Evolutionary conservation across 2,329 filamentous ascomycete species (phyloP).

Genomic region (Colletotrichum godetiae): DNA sequence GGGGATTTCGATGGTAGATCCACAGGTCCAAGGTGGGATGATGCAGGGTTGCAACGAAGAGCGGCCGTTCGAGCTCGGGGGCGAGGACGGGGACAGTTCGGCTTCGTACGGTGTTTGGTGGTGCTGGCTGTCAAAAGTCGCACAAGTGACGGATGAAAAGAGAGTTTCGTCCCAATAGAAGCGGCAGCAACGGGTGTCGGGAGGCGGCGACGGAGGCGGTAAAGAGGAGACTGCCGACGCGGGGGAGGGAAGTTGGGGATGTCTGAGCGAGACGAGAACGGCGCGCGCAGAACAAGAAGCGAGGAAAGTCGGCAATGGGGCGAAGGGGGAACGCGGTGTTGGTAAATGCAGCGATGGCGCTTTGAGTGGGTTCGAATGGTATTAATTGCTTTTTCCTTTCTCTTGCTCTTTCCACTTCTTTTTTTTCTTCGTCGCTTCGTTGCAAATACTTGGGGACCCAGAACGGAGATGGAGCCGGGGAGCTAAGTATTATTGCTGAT

Average conservation of each 20-base stretch:
- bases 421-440: conserved; percentile 13
- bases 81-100: conserved; percentile 4
- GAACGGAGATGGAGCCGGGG: conserved; percentile 28
- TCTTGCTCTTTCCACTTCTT: conserved; percentile 19
- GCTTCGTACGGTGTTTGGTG: conserved; percentile 28
- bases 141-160: conserved; percentile 6
- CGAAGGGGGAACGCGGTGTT: neutral
- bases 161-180: neutral
- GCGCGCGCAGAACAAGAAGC: neutral
- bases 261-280: neutral
- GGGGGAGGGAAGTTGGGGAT: neutral
- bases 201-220: neutral
- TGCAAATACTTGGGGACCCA: conserved; percentile 25
- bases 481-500: conserved; percentile 31
- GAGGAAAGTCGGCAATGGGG: conserved; percentile 5
- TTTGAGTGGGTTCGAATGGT: conserved; percentile 10
- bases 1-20: conserved; percentile 34
- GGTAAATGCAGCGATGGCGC: conserved; percentile 17
- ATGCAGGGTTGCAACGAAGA: conserved; percentile 35
- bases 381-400: conserved; percentile 19
- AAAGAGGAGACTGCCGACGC: neutral
- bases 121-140: neutral
- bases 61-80: conserved; percentile 19
- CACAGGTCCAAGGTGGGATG: conserved; percentile 34
- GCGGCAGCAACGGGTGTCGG: neutral